Base-by-base conservation (phyloP, 2,329 filamentous ascomycete genomes). In the Thielaviopsis populi region DNA sequence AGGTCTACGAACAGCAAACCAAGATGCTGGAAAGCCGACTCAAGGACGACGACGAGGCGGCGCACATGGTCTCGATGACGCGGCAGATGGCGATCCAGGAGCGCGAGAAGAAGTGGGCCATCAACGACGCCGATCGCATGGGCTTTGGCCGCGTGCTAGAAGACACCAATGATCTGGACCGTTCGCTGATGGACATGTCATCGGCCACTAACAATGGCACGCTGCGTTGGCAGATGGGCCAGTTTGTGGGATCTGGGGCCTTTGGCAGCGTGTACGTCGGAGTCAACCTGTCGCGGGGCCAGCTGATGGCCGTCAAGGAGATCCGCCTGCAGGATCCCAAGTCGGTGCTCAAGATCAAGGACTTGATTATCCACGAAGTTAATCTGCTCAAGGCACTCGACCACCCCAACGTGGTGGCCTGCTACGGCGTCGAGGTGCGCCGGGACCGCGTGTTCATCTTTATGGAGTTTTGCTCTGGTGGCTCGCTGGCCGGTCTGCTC, bases 361-460 rank as follows among this genome's bases (percentile, higher is more conserved):
- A 87, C 63, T 91, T 97, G 72, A 97, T 99, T 72, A 85, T 87
- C 67, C 94, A 99, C 71, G 94, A 99, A 73, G 97, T 99, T 91
- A 87, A 88, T 61, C 92, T 99, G 4, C 78, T 99, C 59, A 92
- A 97, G 74, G 88, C 96, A 0, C 81, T 99, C 56, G 91, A 99
- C 71, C 94, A 99, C 72, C 94, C 94, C 24, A 99, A 99, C 72
- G 89, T 99, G 67, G 95, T 99, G 24, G 92, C 91, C 10, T 99
- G 99, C 75, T 94, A 94, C 71, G 94, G 94, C 65, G 97, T 99
- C 70, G 94, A 99, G 74, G 94, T 96, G 2, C 94, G 99, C 75
- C 84, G 94, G 67, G 94, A 99, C 78, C 94, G 96, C 72, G 94
- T 99, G n/a, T 99, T 97, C 75, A 96, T 99, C 69, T 99, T 99